phyloP scores from a whole-genome alignment of 2,329 filamentous ascomycete genomes.

The Pyricularia sp. region DNA sequence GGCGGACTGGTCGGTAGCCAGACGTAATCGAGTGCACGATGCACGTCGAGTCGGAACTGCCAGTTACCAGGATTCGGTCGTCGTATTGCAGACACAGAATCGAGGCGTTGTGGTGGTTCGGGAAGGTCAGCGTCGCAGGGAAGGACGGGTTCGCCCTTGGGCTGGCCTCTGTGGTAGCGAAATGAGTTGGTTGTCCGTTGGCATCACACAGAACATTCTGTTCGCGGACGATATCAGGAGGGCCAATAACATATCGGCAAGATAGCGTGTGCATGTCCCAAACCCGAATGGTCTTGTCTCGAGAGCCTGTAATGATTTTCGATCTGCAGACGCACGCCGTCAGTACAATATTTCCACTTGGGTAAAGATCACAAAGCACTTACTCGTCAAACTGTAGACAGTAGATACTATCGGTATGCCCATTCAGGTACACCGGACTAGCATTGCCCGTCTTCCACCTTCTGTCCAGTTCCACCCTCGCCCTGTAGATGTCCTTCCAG shows the following conservation, averaged over 20 bases:
- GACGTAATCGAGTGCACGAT: constrained; percentile 82
- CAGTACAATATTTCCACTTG: neutral
- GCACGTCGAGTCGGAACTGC: constrained; percentile 84
- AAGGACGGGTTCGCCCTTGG: constrained; percentile 31
- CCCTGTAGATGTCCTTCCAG: constrained; percentile 79
- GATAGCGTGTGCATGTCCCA: constrained; percentile 90
- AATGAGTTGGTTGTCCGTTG: constrained; percentile 42
- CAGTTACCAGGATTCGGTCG: constrained; percentile 84
- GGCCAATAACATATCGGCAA: constrained; percentile 80
- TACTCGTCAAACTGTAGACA: constrained; percentile 97
- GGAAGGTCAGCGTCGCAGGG: constrained; percentile 47
- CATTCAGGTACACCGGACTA: constrained; percentile 79
- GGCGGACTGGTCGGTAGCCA: constrained; percentile 69
- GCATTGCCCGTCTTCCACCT: constrained; percentile 76
- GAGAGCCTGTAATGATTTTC: constrained; percentile 94
- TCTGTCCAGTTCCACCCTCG: constrained; percentile 63
- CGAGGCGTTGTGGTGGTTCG: constrained; percentile 72
- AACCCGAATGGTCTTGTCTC: constrained; percentile 89
- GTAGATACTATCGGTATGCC: constrained; percentile 93
- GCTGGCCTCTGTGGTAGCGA: constrained; percentile 31
- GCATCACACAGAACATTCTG: constrained; percentile 40
- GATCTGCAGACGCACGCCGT: constrained; percentile 39
- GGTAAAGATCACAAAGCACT: constrained; percentile 20
- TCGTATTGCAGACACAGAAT: constrained; percentile 96
- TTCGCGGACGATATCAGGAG: constrained; percentile 53